Percentiles rank a stretch among this genome's conserved stretches.
Evolutionary conservation across 139 green algal species (phyloP).

Genomic region (Chlamydomonas sphaeroides): DNA sequence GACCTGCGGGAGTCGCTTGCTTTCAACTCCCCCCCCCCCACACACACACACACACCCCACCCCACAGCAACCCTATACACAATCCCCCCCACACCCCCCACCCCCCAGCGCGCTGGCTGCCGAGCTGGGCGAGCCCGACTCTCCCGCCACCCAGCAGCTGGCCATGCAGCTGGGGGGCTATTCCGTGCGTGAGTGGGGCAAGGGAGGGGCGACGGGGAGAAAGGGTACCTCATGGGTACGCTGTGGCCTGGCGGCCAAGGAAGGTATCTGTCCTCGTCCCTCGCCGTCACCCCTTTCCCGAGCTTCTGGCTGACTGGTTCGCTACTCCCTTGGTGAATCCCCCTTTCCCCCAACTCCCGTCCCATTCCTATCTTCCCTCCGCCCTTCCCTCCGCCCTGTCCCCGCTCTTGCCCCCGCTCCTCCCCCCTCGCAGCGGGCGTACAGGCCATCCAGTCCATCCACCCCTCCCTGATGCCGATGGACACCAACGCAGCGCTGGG

Average conservation of each 20-base stretch:
- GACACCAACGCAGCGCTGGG: slow-evolving; percentile 10
- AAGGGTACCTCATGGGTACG: background rate
- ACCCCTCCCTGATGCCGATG: slow-evolving; percentile 28
- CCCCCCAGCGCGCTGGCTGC: slow-evolving; percentile 55
- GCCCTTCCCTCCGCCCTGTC: background rate
- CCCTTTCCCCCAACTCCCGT: too few species aligned
- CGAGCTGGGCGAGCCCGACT: slow-evolving; percentile 62
- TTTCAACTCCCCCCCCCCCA: too few species aligned
- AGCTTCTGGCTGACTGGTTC: background rate
- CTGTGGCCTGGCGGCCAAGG: too few species aligned
- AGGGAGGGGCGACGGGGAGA: background rate
- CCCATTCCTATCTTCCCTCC: too few species aligned
- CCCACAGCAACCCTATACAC: too few species aligned
- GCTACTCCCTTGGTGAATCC: too few species aligned
- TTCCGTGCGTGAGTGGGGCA: slow-evolving; percentile 13
- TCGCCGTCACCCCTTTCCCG: background rate
- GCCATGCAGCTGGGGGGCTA: slow-evolving; percentile 51
- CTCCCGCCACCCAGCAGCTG: slow-evolving; percentile 33
- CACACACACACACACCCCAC: too few species aligned
- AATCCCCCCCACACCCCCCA: too few species aligned
- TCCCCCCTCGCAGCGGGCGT: background rate
- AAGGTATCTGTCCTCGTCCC: background rate
- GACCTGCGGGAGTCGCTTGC: too few species aligned
- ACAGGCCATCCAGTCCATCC: slow-evolving; percentile 15
- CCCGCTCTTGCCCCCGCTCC: background rate